These are phyloP conservation scores for Boletus austroedulis DNA, from an alignment of 1,284 basidiomycete species.

Conservation along the genomic window DNA sequence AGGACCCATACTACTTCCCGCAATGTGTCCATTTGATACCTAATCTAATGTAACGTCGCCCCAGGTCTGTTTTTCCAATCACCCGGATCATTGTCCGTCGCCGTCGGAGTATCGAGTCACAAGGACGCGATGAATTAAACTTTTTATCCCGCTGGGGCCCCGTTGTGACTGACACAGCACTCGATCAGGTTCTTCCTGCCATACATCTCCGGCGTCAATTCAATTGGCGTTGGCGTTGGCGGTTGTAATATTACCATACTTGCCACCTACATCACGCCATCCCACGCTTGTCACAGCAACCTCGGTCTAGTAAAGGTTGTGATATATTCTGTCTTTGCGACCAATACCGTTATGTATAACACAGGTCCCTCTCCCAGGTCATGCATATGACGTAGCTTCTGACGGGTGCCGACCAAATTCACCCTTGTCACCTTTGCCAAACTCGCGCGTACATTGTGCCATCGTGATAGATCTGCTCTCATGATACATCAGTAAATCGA, in stretches of 20 bases:
- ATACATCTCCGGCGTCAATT: neutral
- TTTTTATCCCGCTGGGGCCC: no score
- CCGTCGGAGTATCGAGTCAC: no score
- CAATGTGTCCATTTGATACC: no score
- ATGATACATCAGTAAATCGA: neutral
- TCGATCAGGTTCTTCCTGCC: no score
- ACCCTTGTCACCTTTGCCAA: conserved; percentile 63
- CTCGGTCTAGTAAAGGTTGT: neutral
- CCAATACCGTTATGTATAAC: conserved; percentile 1
- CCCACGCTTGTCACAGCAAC: neutral
- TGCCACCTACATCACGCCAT: no score
- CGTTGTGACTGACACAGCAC: no score
- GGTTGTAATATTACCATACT: no score
- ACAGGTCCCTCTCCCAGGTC: neutral
- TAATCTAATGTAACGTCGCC: no score
- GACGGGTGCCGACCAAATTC: conserved; percentile 40
- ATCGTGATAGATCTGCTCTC: conserved; percentile 76
- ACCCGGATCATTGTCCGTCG: no score
- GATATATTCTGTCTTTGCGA: conserved; percentile 14
- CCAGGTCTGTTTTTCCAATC: no score
- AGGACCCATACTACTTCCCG: no score
- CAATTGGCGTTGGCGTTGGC: neutral
- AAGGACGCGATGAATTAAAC: no score
- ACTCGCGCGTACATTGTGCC: conserved; percentile 80
- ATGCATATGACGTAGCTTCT: conserved; percentile 47